phyloP scores from a whole-genome alignment of 2,329 filamentous ascomycete genomes.

The Exserohilum turcica region DNA sequence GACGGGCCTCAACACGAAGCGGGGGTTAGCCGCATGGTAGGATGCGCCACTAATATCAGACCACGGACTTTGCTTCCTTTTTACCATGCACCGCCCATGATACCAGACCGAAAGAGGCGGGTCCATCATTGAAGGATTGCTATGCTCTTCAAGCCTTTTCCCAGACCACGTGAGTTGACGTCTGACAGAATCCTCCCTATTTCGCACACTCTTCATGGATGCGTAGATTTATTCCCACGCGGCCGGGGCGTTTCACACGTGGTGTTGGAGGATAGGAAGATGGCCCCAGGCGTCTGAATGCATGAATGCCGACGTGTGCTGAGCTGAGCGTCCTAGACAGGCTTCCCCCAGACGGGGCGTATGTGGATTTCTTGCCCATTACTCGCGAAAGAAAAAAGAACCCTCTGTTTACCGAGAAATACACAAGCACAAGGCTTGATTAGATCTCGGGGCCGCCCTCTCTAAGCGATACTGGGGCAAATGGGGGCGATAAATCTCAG shows the following conservation, averaged over 20 bases:
- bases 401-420: neutral
- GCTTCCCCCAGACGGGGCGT: too few species aligned
- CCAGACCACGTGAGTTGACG: neutral
- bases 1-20: conserved; percentile 2
- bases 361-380: neutral
- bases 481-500: neutral
- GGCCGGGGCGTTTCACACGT: neutral
- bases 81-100: neutral
- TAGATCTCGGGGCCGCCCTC: neutral
- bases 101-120: neutral
- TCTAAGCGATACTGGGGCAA: neutral
- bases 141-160: neutral
- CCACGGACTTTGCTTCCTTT: conserved; percentile 1
- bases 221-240: neutral
- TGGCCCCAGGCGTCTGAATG: neutral
- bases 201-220: neutral
- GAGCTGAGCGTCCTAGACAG: neutral
- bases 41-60: conserved; percentile 5
- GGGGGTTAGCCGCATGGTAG: conserved; percentile 1
- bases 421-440: neutral
- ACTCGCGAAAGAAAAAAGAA: conserved; percentile 1
- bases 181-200: neutral
- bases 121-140: conserved; percentile 5
- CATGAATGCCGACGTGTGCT: neutral
- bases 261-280: neutral